Evolutionary conservation across 1,284 basidiomycete genomes (phyloP), one percentile per base, ranked within the genome.

Genomic region (Malassezia slooffiae): DNA sequence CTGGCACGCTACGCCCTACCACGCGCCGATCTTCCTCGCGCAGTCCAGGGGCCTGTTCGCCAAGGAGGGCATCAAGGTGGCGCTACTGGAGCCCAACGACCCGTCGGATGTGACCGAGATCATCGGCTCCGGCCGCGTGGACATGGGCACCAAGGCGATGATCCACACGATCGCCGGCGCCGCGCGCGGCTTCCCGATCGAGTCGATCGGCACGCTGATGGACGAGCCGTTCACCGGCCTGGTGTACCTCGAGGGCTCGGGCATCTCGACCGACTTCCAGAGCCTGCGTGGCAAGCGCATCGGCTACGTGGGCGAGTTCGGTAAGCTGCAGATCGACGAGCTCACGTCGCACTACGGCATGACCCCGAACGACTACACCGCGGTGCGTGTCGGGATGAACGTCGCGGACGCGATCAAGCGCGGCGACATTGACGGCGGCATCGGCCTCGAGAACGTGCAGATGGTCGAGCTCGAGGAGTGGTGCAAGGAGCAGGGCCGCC

Each of bases 271-370:
- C n/a, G 66, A 71, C 54, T 72, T 72, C 41, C 54, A 47, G 35
- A 63, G 60, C 16, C 61, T 72, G 20, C 56, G 59, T 7, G 71
- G 70, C 35, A 71, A 71, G 52, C 70, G 59, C 55, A 74, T 69
- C 67, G 50, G 70, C 52, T 67, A 75, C 65, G 61, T 75, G 55
- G 58, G 72, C 55, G 52, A 74, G 43, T 70, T 70, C 51, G 67
- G 62, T 52, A 63, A 72, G 67, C 64, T 74, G 66, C 65, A 76
- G 22, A 29, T 38, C 17, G 27, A 43, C 27, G 52, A 52, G 48
- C 54, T 62, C 23, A 59, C 58, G 10, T 41, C 40, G 29, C 54
- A 60, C 49, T 57, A 54, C 41, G 54, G 52, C 36, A 62, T 71
- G 52, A 55, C 50, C 20, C 67, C 65, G 16, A 49, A 53, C 12